Evolutionary conservation across 306 rosid species (phyloP), one percentile per base, ranked within the genome.

Genomic region (Calophaca sinica): DNA sequence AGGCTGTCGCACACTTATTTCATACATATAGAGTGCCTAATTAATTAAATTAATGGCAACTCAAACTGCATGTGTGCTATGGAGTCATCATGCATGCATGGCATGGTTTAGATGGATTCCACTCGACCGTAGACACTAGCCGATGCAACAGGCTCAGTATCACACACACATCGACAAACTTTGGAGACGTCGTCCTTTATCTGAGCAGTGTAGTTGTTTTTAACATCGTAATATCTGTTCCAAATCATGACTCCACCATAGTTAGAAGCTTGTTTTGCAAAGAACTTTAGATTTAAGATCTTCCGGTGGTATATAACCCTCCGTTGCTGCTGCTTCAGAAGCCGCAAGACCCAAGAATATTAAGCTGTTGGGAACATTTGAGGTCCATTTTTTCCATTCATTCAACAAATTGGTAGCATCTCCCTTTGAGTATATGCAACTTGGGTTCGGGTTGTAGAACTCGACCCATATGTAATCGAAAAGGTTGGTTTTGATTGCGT

Each of bases 221-320:
- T 4, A 1, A 0, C 2, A 38, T 38, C 68, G 13, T 0, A 10
- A 7, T 2, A 0, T 57, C 64, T 85, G 75, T 11, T 45, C 89
- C 85, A 85, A 6, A 88, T 41, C 89, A 83, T 83, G 4, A 88
- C 75, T 26, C 92, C 89, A 45, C 88, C 88, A 36, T 83, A 85
- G 49, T 83, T 88, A 2, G 80, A 1, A 35, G 85, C 55, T 7
- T 12, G 11, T 79, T 79, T 83, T 9, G 75, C 70, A 0, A 9
- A 88, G 86, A 31, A 88, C 79, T 8, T 76, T 42, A 52, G 81
- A 68, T 10, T 6, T 81, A 9, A 85, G 72, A 31, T 7, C 88
- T 0, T 73, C 67, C 0, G 81, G 68, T 0, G 83, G 70, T 69
- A 85, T 76, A 39, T 70, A 80, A 3, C 88, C 85, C 26, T 0